These are phyloP conservation scores for Monosporozyma unispora DNA, from an alignment of 805 yeast genomes.

Conservation along the genomic window DNA sequence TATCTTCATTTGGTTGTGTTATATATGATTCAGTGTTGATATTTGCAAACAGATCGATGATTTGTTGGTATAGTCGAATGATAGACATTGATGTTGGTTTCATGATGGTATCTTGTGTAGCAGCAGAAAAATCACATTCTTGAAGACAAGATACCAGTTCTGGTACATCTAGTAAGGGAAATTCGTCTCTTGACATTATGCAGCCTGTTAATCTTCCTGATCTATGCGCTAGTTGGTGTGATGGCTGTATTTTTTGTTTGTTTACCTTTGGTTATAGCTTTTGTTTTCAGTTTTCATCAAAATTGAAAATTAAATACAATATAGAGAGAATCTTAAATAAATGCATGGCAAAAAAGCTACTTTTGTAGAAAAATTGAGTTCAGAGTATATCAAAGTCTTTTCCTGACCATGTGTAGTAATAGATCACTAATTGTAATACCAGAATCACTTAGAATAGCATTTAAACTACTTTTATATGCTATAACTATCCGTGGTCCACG, in stretches of 20 bases:
- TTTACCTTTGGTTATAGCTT: neutral
- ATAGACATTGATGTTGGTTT: slow-evolving; percentile 53
- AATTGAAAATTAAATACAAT: too few species aligned
- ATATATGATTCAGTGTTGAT: slow-evolving; percentile 31
- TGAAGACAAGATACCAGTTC: slow-evolving; percentile 53
- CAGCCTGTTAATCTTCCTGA: neutral
- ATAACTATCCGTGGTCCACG: neutral
- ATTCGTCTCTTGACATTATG: slow-evolving; percentile 34
- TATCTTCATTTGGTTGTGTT: neutral
- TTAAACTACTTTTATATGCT: too few species aligned
- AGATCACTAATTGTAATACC: too few species aligned
- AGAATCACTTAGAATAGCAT: too few species aligned
- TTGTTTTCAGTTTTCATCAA: neutral
- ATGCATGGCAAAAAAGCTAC: neutral
- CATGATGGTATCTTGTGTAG: slow-evolving; percentile 48
- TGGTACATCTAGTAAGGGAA: slow-evolving; percentile 51
- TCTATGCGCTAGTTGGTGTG: neutral
- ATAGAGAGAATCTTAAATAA: neutral
- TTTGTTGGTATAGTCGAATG: slow-evolving; percentile 47
- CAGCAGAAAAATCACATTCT: slow-evolving; percentile 48
- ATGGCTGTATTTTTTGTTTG: neutral
- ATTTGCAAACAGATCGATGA: slow-evolving; percentile 53
- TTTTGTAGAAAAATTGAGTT: too few species aligned
- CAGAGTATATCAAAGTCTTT: too few species aligned
- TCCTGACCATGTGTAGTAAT: too few species aligned